Conservation (phyloP, 345 rosid species). For the Excoecaria cochinchinensis region DNA sequence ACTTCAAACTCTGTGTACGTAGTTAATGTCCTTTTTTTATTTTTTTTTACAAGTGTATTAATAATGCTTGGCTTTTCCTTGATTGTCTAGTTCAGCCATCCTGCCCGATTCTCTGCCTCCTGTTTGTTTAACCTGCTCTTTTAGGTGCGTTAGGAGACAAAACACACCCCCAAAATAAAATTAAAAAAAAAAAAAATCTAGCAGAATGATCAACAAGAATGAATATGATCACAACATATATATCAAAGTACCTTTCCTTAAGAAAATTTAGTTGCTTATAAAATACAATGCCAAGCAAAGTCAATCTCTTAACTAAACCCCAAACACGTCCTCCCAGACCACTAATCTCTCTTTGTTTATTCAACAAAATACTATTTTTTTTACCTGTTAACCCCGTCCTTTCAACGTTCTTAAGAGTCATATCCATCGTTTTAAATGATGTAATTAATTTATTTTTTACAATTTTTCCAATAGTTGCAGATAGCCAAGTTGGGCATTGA, state of each 20-base stretch:
- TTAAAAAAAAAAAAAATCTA: neutral
- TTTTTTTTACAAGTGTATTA: no score
- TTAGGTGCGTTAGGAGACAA: conserved; percentile 12
- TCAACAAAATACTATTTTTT: neutral
- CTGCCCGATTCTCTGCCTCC: neutral
- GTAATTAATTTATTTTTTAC: neutral
- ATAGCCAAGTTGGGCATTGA: neutral
- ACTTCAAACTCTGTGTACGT: no score
- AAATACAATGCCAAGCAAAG: neutral
- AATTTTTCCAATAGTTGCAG: neutral
- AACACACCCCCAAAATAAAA: no score
- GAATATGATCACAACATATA: neutral
- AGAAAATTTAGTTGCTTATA: neutral
- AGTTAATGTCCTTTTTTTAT: no score
- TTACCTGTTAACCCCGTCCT: conserved; percentile 8
- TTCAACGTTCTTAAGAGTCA: conserved; percentile 16
- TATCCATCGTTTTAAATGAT: neutral
- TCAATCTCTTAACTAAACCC: conserved; percentile 3
- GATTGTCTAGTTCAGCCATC: neutral
- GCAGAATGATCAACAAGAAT: neutral
- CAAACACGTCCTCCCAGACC: neutral
- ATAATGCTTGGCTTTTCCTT: neutral
- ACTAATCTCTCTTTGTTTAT: neutral
- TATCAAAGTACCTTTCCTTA: neutral
- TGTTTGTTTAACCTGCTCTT: neutral